phyloP scores from a whole-genome alignment of 345 rosid species.

The Acer negundo region DNA sequence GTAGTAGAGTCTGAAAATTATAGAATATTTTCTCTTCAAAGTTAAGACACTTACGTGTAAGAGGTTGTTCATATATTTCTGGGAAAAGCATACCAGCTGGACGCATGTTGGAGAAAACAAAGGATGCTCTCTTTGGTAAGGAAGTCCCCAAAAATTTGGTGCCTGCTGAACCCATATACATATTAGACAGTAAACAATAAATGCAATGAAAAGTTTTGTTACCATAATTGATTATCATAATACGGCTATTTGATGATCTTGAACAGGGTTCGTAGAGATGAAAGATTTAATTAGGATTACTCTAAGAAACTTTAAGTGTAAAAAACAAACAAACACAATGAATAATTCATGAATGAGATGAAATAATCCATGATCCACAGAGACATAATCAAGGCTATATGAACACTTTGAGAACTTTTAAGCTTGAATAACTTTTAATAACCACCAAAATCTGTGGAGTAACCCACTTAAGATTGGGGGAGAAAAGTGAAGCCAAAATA shows the following conservation, averaged over 20 bases:
- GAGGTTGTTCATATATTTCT: constrained; percentile 23
- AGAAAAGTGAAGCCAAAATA: neutral
- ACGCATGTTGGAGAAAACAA: constrained; percentile 21
- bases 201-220: neutral
- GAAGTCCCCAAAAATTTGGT: constrained; percentile 26
- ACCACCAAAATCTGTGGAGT: neutral
- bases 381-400: neutral
- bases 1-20: neutral
- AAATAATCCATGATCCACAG: neutral
- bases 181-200: constrained; percentile 1
- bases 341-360: neutral
- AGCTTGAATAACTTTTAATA: constrained; percentile 2
- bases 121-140: constrained; percentile 28
- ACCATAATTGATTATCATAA: neutral
- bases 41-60: constrained; percentile 16
- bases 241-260: neutral
- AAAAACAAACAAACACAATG: neutral
- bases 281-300: neutral
- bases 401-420: neutral
- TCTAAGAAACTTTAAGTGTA: neutral
- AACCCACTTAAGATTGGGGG: neutral
- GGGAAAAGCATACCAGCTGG: constrained; percentile 25
- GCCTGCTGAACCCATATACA: constrained; percentile 20
- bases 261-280: neutral
- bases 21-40: constrained; percentile 18